These are phyloP conservation scores for Macrophomina pseudophaseolina DNA, from an alignment of 2,329 filamentous ascomycete genomes.

Conservation along the genomic window DNA sequence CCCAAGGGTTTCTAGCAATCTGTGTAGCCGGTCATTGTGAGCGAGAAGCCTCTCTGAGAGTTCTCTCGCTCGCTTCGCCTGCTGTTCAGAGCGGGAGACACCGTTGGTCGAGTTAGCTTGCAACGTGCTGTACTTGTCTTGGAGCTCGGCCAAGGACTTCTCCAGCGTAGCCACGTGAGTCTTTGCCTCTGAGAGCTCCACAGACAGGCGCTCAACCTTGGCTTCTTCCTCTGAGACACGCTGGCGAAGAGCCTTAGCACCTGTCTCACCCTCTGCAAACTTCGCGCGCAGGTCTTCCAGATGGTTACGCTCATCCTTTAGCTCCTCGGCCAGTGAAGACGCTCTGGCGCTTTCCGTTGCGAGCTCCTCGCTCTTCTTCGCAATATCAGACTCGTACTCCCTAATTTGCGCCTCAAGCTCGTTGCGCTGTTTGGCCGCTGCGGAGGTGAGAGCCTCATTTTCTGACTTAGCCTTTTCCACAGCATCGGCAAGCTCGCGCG, in stretches of 20 bases:
- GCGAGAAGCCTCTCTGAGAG: conserved; percentile 81
- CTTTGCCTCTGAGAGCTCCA: conserved; percentile 75
- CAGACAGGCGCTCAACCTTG: conserved; percentile 69
- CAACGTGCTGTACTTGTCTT: conserved; percentile 65
- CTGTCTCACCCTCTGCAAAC: conserved; percentile 82
- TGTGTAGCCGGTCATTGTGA: conserved; percentile 82
- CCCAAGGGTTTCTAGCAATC: conserved; percentile 84
- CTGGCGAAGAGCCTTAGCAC: conserved; percentile 77
- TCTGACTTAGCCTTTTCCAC: conserved; percentile 54
- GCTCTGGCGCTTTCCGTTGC: conserved; percentile 55
- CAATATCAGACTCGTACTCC: conserved; percentile 44
- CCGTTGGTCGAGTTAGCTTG: conserved; percentile 50
- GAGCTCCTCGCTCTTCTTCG: conserved; percentile 49
- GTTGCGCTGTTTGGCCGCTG: conserved; percentile 47
- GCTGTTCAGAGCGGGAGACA: conserved; percentile 46
- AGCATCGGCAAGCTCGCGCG: conserved; percentile 52
- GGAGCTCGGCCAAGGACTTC: conserved; percentile 72
- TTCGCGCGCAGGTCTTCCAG: conserved; percentile 70
- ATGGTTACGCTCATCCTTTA: conserved; percentile 71
- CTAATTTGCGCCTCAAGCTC: conserved; percentile 44
- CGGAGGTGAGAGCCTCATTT: conserved; percentile 48
- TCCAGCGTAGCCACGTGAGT: conserved; percentile 78
- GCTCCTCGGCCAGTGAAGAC: conserved; percentile 54
- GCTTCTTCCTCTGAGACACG: conserved; percentile 76
- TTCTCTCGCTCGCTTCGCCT: conserved; percentile 77